Evolutionary conservation across 2,329 filamentous ascomycete genomes (phyloP), one percentile per base, ranked within the genome.

Genomic region (Colletotrichum incanum): DNA sequence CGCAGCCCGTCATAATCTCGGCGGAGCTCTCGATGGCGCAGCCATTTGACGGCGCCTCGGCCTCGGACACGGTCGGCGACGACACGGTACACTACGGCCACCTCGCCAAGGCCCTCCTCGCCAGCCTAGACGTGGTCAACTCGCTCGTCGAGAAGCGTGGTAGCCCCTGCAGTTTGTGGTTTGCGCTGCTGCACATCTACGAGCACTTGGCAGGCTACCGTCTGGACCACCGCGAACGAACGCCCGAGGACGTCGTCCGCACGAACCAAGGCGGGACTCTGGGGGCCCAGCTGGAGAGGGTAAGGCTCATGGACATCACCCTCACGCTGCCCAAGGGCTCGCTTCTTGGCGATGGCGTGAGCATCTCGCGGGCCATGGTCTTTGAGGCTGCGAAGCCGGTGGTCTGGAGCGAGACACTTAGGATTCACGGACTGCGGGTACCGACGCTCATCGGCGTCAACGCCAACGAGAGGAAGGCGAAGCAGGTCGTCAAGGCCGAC

Each of bases 51-150:
- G 84, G 86, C 0, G 89, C 92, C 1, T 90, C 91, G 0, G 77
- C 84, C 1, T 80, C 81, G 5, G 93, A 95, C 81, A 82, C 83
- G 11, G 87, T 95, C 43, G 87, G 90, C 56, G 80, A 82, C n/a
- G 93, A 93, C 78, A 95, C 93, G 2, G 89, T 94, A 31, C 92
- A 95, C 82, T 95, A 95, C 77, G 93, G 93, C 2, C 86, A 84
- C 12, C 85, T 95, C 18, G 91, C 90, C 82, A 94, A 94, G 82
- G 85, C 86, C 0, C 85, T 95, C 18, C 82, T 92, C 41, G 80
- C 81, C 31, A 83, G 82, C 16, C 78, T 91, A 34, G 79, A 82
- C 56, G 73, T 79, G 18, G 56, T 72, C 28, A 70, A 72, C n/a
- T 20, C 43, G 39, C n/a, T 58, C 56, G 60, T 34, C 14, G 56